Evolutionary conservation across 2,329 filamentous ascomycete species (phyloP), one percentile per base, ranked within the genome.

Genomic region (Talaromyces atroroseus): DNA sequence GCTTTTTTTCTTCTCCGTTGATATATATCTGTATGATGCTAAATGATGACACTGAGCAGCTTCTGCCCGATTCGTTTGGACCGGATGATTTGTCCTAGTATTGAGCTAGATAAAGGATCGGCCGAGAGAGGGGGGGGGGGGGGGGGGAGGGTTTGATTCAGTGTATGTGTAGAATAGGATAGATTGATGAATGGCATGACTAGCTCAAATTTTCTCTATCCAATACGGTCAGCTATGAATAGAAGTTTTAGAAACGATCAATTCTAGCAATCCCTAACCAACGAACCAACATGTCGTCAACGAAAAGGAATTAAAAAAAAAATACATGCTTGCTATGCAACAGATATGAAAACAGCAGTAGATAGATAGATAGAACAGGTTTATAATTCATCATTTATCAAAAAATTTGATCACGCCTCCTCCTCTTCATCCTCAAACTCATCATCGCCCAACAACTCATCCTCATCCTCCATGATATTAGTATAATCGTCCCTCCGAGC

Each of bases 351-450:
- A 42, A 44, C 24, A 18, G 14, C 16, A 14, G 26, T 29, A 29
- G 8, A 2, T 16, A 36, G 11, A 16, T 16, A 3, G 32, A 36
- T 36, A 14, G 26, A 29, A 36, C 10, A 14, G 16, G 11, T 16
- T 36, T 36, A 36, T 36, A 3, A 14, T 16, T 36, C 14, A 36
- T 14, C 32, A 36, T 36, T 36, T 36, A 36, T 14, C 12, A 8
- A 49, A 1, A 14, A 18, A 23, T 6, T 16, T 11, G 38, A 24
- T 54, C 42, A 45, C 18, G 20, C 73, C 52, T 76, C 88, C 60
- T 96, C 92, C 67, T 96, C 92, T 62, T 96, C 92, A 63, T 89
- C 91, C 62, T 96, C 92, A 63, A 90, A 91, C 58, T 95, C 92
- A 63, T 96, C 92, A 0, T 65, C 66, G 1, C 94, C 94, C 36